Evolutionary conservation across 805 yeast genomes (phyloP).

Genomic region (Nakazawaea ambrosiae): DNA sequence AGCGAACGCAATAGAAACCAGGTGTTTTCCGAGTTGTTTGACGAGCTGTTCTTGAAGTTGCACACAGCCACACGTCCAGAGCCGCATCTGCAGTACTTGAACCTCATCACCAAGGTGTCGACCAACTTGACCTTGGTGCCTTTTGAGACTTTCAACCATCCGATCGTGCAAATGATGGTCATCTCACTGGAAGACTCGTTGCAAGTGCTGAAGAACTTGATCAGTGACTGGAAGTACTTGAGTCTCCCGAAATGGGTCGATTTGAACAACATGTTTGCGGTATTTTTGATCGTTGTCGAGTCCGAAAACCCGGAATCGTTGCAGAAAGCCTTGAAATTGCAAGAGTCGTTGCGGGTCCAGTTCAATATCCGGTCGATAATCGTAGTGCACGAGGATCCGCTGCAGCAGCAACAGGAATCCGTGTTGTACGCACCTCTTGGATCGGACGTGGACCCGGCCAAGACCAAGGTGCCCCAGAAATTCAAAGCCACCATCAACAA

Average conservation of each 20-base stretch:
- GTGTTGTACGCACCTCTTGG: constrained; percentile 12
- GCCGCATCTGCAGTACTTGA: constrained; percentile 41
- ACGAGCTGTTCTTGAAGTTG: constrained; percentile 12
- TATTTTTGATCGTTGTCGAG: constrained; percentile 45
- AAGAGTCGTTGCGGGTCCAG: constrained; percentile 21
- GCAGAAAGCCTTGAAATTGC: constrained; percentile 26
- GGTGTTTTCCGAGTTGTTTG: constrained; percentile 18
- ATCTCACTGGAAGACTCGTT: constrained; percentile 49
- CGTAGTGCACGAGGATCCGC: constrained; percentile 11
- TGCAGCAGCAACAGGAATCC: not conserved
- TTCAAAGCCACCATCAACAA: constrained; percentile 23
- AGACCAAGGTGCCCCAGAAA: constrained; percentile 14
- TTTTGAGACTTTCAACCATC: constrained; percentile 84
- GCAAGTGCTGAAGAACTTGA: constrained; percentile 49
- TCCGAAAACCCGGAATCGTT: constrained; percentile 36
- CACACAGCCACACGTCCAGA: not conserved
- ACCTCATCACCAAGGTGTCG: constrained; percentile 49
- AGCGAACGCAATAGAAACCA: constrained; percentile 8
- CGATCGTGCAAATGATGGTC: constrained; percentile 67
- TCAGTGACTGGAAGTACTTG: constrained; percentile 44
- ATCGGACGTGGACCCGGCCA: constrained; percentile 15
- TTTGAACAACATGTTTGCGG: constrained; percentile 50
- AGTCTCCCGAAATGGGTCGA: constrained; percentile 58
- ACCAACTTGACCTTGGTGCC: constrained; percentile 58
- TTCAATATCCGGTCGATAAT: constrained; percentile 17